Percentiles rank a stretch among this genome's conserved stretches.
Conservation (phyloP, 306 rosid species). For the Cajanus cajan region DNA sequence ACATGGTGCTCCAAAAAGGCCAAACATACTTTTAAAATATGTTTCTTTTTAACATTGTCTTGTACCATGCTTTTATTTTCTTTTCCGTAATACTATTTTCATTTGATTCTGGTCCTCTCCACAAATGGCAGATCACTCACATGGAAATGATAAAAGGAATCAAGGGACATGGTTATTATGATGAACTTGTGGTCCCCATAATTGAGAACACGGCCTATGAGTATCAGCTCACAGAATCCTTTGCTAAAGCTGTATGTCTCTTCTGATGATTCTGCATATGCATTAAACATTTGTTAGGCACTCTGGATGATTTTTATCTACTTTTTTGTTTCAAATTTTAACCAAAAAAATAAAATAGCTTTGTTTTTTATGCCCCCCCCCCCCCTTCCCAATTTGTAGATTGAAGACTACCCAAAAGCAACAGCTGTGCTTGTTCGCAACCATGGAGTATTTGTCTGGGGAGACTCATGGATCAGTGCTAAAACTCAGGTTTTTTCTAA, state of each 20-base stretch:
- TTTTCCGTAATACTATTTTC: constrained; percentile 11
- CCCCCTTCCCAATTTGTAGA: constrained; percentile 55
- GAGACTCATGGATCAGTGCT: constrained; percentile 93
- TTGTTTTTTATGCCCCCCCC: constrained; percentile 2
- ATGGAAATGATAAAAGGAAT: constrained; percentile 99
- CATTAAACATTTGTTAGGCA: constrained; percentile 16
- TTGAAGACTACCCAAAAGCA: constrained; percentile 89
- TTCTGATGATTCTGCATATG: constrained; percentile 15
- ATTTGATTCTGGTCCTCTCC: constrained; percentile 17
- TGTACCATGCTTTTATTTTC: constrained; percentile 17
- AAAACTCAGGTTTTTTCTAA: constrained; percentile 86
- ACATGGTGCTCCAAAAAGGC: constrained; percentile 20
- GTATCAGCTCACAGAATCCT: constrained; percentile 83
- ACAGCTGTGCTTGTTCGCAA: constrained; percentile 99
- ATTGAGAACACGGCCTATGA: constrained; percentile 92
- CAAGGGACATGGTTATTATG: constrained; percentile 95
- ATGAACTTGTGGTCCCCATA: constrained; percentile 94
- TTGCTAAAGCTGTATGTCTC: constrained; percentile 89
- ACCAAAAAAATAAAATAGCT: background rate
- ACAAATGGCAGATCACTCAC: constrained; percentile 82
- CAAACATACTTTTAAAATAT: constrained; percentile 1
- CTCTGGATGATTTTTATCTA: background rate
- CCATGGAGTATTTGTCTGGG: constrained; percentile 94
- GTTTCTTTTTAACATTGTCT: constrained; percentile 13
- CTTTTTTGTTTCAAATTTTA: background rate